A percentile compares a stretch with the other conserved stretches of the same genome.
Evolutionary conservation across 2,329 filamentous ascomycete species (phyloP).

Genomic region (Drechslera avenae): DNA sequence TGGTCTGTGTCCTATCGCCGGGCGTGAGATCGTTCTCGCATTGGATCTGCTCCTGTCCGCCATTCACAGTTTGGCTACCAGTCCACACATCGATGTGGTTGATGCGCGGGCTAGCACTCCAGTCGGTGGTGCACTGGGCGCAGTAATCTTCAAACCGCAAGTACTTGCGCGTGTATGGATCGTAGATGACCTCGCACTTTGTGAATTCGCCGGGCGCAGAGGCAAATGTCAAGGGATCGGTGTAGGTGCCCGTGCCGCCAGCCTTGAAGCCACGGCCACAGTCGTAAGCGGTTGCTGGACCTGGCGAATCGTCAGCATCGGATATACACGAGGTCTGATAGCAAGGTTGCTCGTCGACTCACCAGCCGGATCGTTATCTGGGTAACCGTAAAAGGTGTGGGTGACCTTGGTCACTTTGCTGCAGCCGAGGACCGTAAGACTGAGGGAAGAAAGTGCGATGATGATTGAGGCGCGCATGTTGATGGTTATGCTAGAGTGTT

Average conservation of each 20-base stretch:
- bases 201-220: constrained; percentile 50
- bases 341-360: no score
- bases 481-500: not conserved
- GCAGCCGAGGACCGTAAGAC: constrained; percentile 7
- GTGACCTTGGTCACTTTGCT: constrained; percentile 11
- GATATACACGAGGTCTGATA: no score
- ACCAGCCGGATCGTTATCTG: constrained; percentile 29
- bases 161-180: constrained; percentile 54
- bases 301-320: constrained; percentile 4
- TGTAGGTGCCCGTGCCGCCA: constrained; percentile 52
- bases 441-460: constrained; percentile 8
- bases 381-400: constrained; percentile 36
- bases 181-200: constrained; percentile 53
- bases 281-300: constrained; percentile 29
- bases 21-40: constrained; percentile 34
- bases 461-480: constrained; percentile 9
- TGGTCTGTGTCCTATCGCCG: constrained; percentile 13
- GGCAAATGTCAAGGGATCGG: constrained; percentile 53
- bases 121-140: constrained; percentile 37
- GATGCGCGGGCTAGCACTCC: constrained; percentile 17
- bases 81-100: constrained; percentile 30
- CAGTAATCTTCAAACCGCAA: constrained; percentile 47
- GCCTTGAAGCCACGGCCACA: constrained; percentile 41
- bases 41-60: constrained; percentile 26
- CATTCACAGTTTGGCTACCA: constrained; percentile 19